phyloP scores from a whole-genome alignment of 2,329 filamentous ascomycete genomes.

The Aspergillus sp. region DNA sequence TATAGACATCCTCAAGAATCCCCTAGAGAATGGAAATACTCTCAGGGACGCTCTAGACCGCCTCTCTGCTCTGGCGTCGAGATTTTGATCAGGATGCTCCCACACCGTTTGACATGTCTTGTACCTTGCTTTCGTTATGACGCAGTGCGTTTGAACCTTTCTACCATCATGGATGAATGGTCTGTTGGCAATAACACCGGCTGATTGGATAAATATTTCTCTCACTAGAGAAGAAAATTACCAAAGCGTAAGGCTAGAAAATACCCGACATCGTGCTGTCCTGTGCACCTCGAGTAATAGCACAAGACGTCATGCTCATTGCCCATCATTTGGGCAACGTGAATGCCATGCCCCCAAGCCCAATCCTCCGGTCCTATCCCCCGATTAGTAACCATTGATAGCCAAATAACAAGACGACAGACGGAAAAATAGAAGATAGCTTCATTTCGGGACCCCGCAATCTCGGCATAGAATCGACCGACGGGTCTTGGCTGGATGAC shows the following conservation, averaged over 20 bases:
- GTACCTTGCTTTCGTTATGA: background rate
- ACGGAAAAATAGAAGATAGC: slow-evolving; percentile 13
- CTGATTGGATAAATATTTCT: no score
- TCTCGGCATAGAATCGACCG: slow-evolving; percentile 13
- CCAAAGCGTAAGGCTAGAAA: background rate
- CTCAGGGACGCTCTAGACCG: background rate
- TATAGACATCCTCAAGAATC: background rate
- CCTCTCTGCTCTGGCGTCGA: background rate
- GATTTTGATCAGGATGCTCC: background rate
- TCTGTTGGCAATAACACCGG: no score
- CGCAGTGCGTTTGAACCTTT: background rate
- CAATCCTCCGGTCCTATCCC: background rate
- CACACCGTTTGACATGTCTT: background rate
- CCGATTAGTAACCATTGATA: background rate
- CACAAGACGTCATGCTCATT: background rate
- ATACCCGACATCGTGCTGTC: background rate
- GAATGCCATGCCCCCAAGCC: background rate
- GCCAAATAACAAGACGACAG: background rate
- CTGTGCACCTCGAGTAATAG: background rate
- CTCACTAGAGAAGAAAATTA: no score
- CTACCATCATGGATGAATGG: no score
- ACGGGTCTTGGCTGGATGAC: slow-evolving; percentile 8
- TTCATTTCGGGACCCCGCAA: slow-evolving; percentile 13
- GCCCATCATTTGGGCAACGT: background rate
- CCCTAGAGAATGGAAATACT: background rate